Evolutionary conservation across 192 early-diverging fungal species (phyloP), one percentile per base, ranked within the genome.

Genomic region (Coemansia sp.): DNA sequence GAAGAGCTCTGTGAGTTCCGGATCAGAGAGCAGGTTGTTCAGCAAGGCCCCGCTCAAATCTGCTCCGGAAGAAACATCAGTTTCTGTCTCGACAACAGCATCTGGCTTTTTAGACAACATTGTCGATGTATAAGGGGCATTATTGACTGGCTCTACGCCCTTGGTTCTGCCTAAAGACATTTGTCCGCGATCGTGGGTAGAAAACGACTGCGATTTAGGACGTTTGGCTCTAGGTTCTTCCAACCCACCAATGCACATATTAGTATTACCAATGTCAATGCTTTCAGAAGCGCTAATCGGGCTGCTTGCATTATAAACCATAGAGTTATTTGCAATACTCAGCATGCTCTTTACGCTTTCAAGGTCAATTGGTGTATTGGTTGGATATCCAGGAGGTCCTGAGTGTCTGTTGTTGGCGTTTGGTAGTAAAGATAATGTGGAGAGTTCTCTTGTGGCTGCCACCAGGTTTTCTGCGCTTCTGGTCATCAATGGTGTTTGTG

Each of bases 211-310:
- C 1, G 50, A 61, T 26, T 50, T 60, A 2, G 58, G 58, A 9
- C 70, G 70, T 33, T 72, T 72, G 11, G 58, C 62, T 7, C 24
- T 27, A 15, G 54, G 70, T 30, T 58, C 54, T 1, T 22, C 40
- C 11, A 5, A n/a, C n/a, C n/a, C n/a, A n/a, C n/a, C n/a, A 32
- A 32, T 11, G 30, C 11, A 8, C 5, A 32, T 8, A 11, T 11
- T 11, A 11, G 11, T 11, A 32, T 32, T 32, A 11, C 30, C 11
- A 11, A 5, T 11, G 11, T 32, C 11, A 11, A 5, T 32, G 30
- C 30, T 32, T 11, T 11, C 30, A 5, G 30, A 32, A 5, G 11
- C 11, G 11, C 30, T 32, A 32, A 32, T 32, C 30, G 30, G 37
- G n/a, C 37, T 39, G 37, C 37, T n/a, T 5, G 5, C 14, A n/a